Evolutionary conservation across 495 filamentous ascomycete genomes (phyloP).

Genomic region (Tetracladium setigerum): DNA sequence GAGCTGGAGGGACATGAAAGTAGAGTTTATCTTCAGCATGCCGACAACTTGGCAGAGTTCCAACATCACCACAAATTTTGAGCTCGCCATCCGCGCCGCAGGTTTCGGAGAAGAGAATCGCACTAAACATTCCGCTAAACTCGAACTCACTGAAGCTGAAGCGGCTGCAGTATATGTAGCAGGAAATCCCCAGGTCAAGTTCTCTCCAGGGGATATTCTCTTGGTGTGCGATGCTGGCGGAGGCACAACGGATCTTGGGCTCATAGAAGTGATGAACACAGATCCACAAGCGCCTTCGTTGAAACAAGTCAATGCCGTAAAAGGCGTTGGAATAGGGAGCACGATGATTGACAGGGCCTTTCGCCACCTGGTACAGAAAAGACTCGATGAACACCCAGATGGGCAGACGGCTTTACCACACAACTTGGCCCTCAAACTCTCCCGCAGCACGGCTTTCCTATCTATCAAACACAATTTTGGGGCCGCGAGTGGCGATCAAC

Average conservation of each 20-base stretch:
- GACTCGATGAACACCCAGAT: constrained; percentile 22
- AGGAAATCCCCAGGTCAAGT: not conserved
- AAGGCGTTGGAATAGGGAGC: constrained; percentile 30
- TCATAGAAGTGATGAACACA: constrained; percentile 28
- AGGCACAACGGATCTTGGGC: constrained; percentile 32
- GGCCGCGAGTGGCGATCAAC: too few relatives aligned
- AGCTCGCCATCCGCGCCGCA: constrained; percentile 36
- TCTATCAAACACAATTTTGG: constrained; percentile 34
- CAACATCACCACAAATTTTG: constrained; percentile 47
- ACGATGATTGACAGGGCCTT: constrained; percentile 31
- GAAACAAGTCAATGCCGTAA: constrained; percentile 28
- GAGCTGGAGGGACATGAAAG: constrained; percentile 36
- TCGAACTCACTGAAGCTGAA: constrained; percentile 59
- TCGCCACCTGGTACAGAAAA: constrained; percentile 20
- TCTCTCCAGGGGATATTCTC: constrained; percentile 35
- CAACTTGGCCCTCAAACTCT: constrained; percentile 21
- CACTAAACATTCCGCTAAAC: constrained; percentile 37
- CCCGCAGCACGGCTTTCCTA: constrained; percentile 25
- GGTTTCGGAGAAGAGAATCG: constrained; percentile 38
- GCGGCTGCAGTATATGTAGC: constrained; percentile 47
- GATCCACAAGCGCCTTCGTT: constrained; percentile 24
- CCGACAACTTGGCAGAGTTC: constrained; percentile 58
- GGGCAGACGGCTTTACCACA: constrained; percentile 20
- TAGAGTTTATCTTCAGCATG: constrained; percentile 60
- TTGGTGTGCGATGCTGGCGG: constrained; percentile 50